A percentile compares a stretch with the other conserved stretches of the same genome.
Conservation (phyloP, 2,329 filamentous ascomycete species). For the Scedosporium apiospermum region DNA sequence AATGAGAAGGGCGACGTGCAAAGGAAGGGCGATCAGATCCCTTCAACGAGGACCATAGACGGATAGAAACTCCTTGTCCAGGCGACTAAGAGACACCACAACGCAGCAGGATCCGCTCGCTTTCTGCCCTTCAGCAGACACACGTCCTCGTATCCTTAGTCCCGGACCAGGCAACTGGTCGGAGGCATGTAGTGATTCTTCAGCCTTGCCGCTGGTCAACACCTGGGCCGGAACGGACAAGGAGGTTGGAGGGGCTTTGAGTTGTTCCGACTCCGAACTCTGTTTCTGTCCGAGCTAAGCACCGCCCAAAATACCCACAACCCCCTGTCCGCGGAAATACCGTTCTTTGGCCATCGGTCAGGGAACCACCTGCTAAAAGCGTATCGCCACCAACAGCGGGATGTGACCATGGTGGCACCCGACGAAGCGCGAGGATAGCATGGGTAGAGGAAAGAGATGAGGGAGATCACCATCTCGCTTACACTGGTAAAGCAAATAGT, state of each 20-base stretch:
- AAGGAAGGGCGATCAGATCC: background rate
- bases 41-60: background rate
- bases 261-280: background rate
- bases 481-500: background rate
- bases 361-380: background rate
- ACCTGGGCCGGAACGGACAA: too few species aligned
- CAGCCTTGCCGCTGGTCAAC: too few species aligned
- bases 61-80: background rate
- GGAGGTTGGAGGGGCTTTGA: background rate
- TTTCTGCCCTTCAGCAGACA: too few species aligned
- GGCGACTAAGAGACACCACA: background rate
- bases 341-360: background rate
- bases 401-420: background rate
- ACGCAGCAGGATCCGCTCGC: too few species aligned
- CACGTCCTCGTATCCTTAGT: too few species aligned
- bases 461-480: background rate
- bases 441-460: background rate
- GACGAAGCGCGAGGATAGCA: too few species aligned
- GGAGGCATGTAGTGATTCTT: too few species aligned
- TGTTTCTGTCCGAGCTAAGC: background rate
- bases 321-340: background rate
- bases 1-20: background rate
- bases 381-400: background rate
- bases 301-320: background rate
- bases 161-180: too few species aligned